Percentiles rank a stretch among this genome's conserved stretches.
Conservation (phyloP, 208 protist species). For the Trypanosoma congolense region DNA sequence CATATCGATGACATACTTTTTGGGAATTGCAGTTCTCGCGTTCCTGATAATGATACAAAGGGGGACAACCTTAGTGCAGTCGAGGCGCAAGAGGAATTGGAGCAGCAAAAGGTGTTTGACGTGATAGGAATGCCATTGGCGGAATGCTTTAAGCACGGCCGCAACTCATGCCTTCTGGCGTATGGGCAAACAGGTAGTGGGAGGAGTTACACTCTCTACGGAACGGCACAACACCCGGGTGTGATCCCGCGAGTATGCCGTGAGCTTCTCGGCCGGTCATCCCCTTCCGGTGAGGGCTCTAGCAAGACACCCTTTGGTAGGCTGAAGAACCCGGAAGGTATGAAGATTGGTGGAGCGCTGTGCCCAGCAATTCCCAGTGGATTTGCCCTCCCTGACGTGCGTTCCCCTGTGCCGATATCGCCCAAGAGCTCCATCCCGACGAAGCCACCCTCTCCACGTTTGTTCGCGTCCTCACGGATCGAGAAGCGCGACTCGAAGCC, state of each 20-base stretch:
- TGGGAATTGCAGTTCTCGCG: neutral
- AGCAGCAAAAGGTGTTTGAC: conserved; percentile 50
- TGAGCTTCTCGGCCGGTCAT: conserved; percentile 44
- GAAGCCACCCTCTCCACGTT: neutral
- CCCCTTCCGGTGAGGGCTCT: neutral
- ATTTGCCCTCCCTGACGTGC: neutral
- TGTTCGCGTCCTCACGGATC: neutral
- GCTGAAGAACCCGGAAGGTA: neutral
- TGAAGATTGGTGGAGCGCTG: neutral
- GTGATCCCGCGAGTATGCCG: conserved; percentile 68
- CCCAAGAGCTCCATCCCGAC: neutral
- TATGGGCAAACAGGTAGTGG: conserved; percentile 89
- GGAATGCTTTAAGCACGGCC: conserved; percentile 42
- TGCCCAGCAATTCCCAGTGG: neutral
- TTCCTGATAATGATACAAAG: neutral
- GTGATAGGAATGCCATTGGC: conserved; percentile 42
- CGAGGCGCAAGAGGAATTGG: conserved; percentile 31
- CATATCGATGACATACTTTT: too few species aligned
- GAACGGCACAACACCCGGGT: conserved; percentile 55
- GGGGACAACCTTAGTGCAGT: neutral
- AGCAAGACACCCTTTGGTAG: neutral
- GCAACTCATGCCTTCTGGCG: conserved; percentile 86
- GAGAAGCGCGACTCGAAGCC: neutral
- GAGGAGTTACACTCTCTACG: conserved; percentile 93
- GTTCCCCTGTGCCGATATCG: neutral